Base-by-base conservation (phyloP, 257 asterid genomes). In the Avicennia marina region DNA sequence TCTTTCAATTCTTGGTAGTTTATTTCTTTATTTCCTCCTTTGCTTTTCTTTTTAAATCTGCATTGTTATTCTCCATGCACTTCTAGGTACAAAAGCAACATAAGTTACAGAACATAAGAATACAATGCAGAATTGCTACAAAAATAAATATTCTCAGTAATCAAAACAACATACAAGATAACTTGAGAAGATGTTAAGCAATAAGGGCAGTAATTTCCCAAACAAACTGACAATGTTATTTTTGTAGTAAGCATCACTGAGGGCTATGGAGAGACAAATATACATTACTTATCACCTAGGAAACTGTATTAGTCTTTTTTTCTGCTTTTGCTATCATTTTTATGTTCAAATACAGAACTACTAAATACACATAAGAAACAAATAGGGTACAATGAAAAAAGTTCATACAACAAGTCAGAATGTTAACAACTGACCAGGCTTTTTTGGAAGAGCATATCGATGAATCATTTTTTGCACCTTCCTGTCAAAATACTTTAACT, bases 361-460 rank as follows among this genome's bases (percentile, higher is more conserved):
- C 47, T 31, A n/a, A 19, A 60, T 29, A 53, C 38, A 24, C 39
- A 53, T 16, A 18, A 64, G 53, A 26, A 21, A 45, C 21, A 53
- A 18, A 17, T 36, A 39, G n/a, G 27, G 7, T 44, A 20, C 55
- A 26, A 39, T 3, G 19, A 51, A 32, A 16, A 58, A 62, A 65
- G 58, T 38, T 19, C 32, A 46, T 32, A 63, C 20, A 21, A 7
- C 9, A 36, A 40, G 51, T 22, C 47, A 66, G 63, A 58, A 54
- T 63, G 50, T 2, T 33, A 68, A 55, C 16, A 55, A 57, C 68
- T 65, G 32, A 70, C 70, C 62, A 39, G 29, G 21, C 19, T 52
- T 36, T 31, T 10, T 34, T 49, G 17, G 43, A 51, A 32, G 68
- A 21, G 36, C 10, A 46, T 55, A 21, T 34, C 19, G 31, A 62